Conservation (phyloP, 345 rosid genomes). For the Populus euphratica region DNA sequence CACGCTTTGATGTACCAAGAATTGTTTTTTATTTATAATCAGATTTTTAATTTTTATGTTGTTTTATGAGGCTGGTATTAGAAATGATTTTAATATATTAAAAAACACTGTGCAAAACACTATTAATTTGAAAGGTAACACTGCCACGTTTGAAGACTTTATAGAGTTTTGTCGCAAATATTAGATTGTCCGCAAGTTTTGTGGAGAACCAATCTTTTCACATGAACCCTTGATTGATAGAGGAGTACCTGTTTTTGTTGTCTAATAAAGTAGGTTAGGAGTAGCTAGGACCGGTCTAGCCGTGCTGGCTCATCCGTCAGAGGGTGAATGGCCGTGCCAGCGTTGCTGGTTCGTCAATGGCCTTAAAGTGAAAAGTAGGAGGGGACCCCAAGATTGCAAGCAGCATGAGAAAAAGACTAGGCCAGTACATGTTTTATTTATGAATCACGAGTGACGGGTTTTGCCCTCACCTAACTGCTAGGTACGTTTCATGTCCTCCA, state of each 20-base stretch:
- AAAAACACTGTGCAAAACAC: too few relatives aligned
- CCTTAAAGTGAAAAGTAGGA: neutral
- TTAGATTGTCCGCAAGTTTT: too few relatives aligned
- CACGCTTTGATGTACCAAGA: accelerated
- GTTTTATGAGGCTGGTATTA: too few relatives aligned
- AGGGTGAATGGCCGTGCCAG: neutral
- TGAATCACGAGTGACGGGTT: neutral
- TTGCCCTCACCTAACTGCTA: neutral
- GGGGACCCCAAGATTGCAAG: neutral
- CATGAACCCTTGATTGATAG: neutral
- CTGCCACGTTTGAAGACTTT: neutral
- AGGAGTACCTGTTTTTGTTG: too few relatives aligned
- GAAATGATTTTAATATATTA: too few relatives aligned
- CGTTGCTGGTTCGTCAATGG: neutral
- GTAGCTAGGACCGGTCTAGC: neutral
- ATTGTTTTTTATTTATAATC: neutral
- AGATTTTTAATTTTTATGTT: neutral
- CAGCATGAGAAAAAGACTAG: neutral
- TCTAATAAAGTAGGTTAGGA: too few relatives aligned
- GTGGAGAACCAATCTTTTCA: neutral
- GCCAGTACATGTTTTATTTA: neutral
- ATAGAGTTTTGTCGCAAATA: neutral
- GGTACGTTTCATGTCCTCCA: neutral
- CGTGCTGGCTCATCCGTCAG: neutral
- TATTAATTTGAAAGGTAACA: too few relatives aligned